A percentile compares a stretch with the other conserved stretches of the same genome.
Conservation (phyloP, 169 alveolate species). For the Babesia divergens region DNA sequence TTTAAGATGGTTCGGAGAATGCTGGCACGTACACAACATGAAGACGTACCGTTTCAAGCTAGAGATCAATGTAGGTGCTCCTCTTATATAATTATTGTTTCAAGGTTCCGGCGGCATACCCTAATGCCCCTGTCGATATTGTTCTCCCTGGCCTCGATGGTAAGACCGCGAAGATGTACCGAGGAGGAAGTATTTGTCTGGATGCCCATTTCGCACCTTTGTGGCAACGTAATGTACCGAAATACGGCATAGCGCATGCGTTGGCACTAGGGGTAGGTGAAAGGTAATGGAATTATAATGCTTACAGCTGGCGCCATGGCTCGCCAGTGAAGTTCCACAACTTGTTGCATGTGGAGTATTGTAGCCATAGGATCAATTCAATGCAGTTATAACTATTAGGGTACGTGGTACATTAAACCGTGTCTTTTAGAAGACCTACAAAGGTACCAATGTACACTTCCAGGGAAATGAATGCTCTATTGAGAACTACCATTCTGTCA, state of each 20-base stretch:
- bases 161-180: slow-evolving; percentile 93
- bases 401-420: neutral
- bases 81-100: neutral
- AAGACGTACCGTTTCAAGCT: slow-evolving; percentile 88
- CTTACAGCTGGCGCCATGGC: slow-evolving; percentile 94
- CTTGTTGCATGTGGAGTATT: slow-evolving; percentile 49
- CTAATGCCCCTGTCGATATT: slow-evolving; percentile 92
- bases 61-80: slow-evolving; percentile 80
- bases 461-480: neutral
- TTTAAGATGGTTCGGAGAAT: slow-evolving; percentile 93
- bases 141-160: slow-evolving; percentile 95
- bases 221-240: slow-evolving; percentile 91
- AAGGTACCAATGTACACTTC: neutral
- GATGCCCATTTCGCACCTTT: slow-evolving; percentile 95
- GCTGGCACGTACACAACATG: slow-evolving; percentile 93
- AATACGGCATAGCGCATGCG: slow-evolving; percentile 95
- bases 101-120: slow-evolving; percentile 93
- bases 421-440: neutral
- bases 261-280: slow-evolving; percentile 86
- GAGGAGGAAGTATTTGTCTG: slow-evolving; percentile 97
- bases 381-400: too few species aligned
- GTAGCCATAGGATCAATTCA: slow-evolving; percentile 18
- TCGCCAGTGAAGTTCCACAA: slow-evolving; percentile 96
- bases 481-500: neutral
- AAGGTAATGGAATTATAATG: neutral